A percentile compares a stretch with the other conserved stretches of the same genome.
Evolutionary conservation across 495 filamentous ascomycete species (phyloP).

Genomic region (Echria macrotheca): DNA sequence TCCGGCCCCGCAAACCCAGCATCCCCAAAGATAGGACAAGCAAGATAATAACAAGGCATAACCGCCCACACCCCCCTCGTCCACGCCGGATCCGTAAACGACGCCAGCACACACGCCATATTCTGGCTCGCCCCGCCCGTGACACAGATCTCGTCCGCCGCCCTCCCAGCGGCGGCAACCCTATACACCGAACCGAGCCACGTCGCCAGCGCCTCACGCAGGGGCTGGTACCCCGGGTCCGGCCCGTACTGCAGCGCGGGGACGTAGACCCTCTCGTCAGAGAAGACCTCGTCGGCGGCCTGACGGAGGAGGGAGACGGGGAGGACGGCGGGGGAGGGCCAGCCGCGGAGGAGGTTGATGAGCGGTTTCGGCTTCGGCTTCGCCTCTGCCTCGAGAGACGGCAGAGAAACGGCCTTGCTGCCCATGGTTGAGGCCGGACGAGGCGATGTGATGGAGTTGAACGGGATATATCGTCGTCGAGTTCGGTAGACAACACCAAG

Average conservation of each 20-base stretch:
- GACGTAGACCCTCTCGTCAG: slow-evolving; percentile 48
- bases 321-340: slow-evolving; percentile 67
- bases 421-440: neutral
- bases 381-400: neutral
- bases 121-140: slow-evolving; percentile 76
- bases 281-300: slow-evolving; percentile 53
- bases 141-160: slow-evolving; percentile 62
- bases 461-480: too few species aligned
- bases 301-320: slow-evolving; percentile 51
- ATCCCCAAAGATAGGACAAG: slow-evolving; percentile 74
- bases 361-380: slow-evolving; percentile 13
- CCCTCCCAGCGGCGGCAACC: too few species aligned
- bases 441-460: too few species aligned
- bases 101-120: slow-evolving; percentile 63
- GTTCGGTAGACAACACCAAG: too few species aligned
- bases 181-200: slow-evolving; percentile 68
- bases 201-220: slow-evolving; percentile 56
- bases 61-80: slow-evolving; percentile 75
- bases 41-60: slow-evolving; percentile 74
- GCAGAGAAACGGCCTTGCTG: neutral
- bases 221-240: slow-evolving; percentile 64
- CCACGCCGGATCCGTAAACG: slow-evolving; percentile 70
- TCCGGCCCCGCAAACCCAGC: slow-evolving; percentile 53
- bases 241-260: slow-evolving; percentile 70
- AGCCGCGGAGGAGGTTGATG: slow-evolving; percentile 67